These are phyloP conservation scores for Wickerhamomyces hampshirensis DNA, from an alignment of 805 yeast species.

Conservation along the genomic window DNA sequence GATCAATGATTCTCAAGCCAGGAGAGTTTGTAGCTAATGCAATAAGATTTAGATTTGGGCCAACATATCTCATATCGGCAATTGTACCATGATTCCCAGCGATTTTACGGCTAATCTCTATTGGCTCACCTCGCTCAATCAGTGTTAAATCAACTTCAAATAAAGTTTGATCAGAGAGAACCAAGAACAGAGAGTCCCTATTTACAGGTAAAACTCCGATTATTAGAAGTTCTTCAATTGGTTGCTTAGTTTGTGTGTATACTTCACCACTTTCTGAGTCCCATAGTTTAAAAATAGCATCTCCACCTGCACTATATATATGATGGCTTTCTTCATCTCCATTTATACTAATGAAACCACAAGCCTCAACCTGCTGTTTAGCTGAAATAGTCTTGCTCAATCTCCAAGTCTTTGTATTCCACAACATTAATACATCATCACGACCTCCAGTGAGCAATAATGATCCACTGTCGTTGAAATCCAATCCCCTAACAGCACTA, in stretches of 20 bases:
- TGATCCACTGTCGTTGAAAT: constrained; percentile 50
- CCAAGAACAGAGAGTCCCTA: constrained; percentile 39
- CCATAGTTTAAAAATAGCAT: constrained; percentile 65
- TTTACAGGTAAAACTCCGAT: constrained; percentile 48
- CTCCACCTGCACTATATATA: constrained; percentile 82
- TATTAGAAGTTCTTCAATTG: constrained; percentile 71
- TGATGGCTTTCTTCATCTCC: constrained; percentile 50
- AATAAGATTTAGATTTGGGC: constrained; percentile 49
- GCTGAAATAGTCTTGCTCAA: constrained; percentile 66
- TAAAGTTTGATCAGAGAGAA: constrained; percentile 83
- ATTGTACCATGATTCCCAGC: constrained; percentile 96
- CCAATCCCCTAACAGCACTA: constrained; percentile 82
- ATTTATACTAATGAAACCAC: constrained; percentile 45
- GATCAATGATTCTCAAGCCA: constrained; percentile 69
- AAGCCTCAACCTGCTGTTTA: constrained; percentile 64
- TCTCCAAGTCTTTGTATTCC: constrained; percentile 49
- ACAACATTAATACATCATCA: constrained; percentile 69
- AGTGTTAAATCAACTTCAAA: constrained; percentile 38
- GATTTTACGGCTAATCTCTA: constrained; percentile 49
- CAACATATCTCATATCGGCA: constrained; percentile 80
- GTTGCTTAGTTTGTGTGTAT: constrained; percentile 37
- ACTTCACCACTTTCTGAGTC: constrained; percentile 52
- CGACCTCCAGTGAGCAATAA: constrained; percentile 80
- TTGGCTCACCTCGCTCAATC: constrained; percentile 24
- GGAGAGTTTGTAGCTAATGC: constrained; percentile 96